Base-by-base conservation (phyloP, 495 filamentous ascomycete species). In the Penicillium dipodomyicola region DNA sequence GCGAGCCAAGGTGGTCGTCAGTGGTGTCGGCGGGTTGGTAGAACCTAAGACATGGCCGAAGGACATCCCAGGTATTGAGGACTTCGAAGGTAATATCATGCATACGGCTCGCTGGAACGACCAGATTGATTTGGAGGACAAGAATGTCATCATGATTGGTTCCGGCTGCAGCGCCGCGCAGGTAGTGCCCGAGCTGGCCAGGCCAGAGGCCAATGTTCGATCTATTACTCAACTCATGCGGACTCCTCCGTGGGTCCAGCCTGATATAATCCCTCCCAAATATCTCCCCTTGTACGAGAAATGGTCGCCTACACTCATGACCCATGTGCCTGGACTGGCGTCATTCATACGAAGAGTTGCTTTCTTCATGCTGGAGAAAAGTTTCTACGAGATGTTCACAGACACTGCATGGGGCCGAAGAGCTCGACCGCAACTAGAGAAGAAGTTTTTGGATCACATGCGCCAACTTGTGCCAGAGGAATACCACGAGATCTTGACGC, bases 161-260 rank as follows among this genome's bases (percentile, higher is more conserved):
- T 84, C 84, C 11, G 85, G 85, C 9, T 88, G 84, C 64, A 82
- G 72, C 65, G 73, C 73, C 17, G 76, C 77, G 8, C 78, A 81
- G 44, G 66, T 80, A 15, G 65, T 80, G 9, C 74, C 78, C 1
- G 59, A 59, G 37, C 49, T 81, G 10, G 67, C 58, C 0, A 65
- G 76, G 32, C 63, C 65, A 46, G 72, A 71, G 17, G 70, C 65
- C 58, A 73, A 75, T 25, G 81, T 76, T 30, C 84, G 80, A 62
- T 84, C 80, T 9, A 76, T 87, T 5, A 84, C 81, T 1, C 84
- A 87, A 47, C 49, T 87, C 27, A 85, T 87, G 79, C 65, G 85
- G 9, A 80, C 80, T 23, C 82, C 85, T 19, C 85, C 84, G 7
- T 87, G 85, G 85, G 76, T 87, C 0, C 70, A 65, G 49, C 66